phyloP scores from a whole-genome alignment of 2,329 filamentous ascomycete genomes.

The Colletotrichum sp. region DNA sequence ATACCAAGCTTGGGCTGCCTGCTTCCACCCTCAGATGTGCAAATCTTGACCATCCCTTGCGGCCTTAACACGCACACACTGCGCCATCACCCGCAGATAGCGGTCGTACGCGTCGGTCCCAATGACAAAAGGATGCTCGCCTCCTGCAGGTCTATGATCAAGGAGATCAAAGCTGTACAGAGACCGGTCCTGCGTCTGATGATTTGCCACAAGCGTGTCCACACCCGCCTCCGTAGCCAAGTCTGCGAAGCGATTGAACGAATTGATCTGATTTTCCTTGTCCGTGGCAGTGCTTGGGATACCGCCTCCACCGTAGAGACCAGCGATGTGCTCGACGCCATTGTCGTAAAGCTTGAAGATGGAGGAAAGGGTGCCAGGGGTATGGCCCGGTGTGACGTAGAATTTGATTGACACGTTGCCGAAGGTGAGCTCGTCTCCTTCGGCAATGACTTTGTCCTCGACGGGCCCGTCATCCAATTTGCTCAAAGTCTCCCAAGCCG shows the following conservation, averaged over 20 bases:
- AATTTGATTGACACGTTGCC: conserved; percentile 26
- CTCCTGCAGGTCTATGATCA: neutral
- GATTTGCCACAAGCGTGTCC: conserved; percentile 1
- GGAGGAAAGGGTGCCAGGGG: conserved; percentile 26
- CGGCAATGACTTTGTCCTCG: neutral
- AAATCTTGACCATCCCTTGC: neutral
- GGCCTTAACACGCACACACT: neutral
- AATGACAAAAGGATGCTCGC: neutral
- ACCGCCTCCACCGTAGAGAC: conserved; percentile 28
- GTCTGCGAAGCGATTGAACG: neutral
- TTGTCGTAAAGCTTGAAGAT: conserved; percentile 25
- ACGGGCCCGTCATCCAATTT: neutral
- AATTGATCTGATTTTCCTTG: conserved; percentile 23
- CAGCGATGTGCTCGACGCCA: conserved; percentile 24
- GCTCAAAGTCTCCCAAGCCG: conserved; percentile 12
- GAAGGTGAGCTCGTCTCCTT: conserved; percentile 20
- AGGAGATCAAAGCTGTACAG: conserved; percentile 1
- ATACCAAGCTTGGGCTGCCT: neutral
- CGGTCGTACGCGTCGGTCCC: neutral
- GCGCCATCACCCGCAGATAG: neutral
- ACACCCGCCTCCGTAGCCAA: neutral
- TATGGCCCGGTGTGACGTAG: conserved; percentile 27
- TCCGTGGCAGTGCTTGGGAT: conserved; percentile 20
- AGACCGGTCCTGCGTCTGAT: conserved; percentile 1
- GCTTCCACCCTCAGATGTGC: neutral